Evolutionary conservation across 148 eudicot species (phyloP).

Genomic region (Cornus kousa): DNA sequence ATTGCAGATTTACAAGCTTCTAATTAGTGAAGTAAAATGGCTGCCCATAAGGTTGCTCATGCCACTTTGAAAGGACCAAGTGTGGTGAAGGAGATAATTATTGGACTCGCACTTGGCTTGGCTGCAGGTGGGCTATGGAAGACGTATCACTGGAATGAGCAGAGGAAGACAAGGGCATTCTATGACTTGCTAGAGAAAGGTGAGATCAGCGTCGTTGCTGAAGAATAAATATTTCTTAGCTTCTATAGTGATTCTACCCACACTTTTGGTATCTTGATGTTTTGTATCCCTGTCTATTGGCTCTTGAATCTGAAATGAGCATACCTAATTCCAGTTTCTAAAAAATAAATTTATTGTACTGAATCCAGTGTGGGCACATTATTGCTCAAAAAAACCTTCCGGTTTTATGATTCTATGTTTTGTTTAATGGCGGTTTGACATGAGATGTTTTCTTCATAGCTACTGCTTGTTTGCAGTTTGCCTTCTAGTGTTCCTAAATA

Average conservation of each 20-base stretch:
- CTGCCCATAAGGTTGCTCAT: constrained; percentile 55
- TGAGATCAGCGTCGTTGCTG: constrained; percentile 20
- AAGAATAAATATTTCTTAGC: constrained; percentile 7
- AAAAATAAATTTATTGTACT: neutral
- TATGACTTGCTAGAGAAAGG: constrained; percentile 40
- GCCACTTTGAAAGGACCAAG: constrained; percentile 65
- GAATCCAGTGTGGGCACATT: neutral
- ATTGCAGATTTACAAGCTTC: constrained; percentile 18
- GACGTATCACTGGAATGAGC: constrained; percentile 67
- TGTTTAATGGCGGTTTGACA: neutral
- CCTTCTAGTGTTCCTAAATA: too few relatives aligned
- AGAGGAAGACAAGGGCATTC: constrained; percentile 44
- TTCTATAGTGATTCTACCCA: neutral
- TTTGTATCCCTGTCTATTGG: neutral
- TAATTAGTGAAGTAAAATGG: constrained; percentile 32
- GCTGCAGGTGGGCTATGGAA: constrained; percentile 58
- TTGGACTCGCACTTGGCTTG: constrained; percentile 44
- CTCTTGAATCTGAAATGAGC: neutral
- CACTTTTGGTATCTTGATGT: neutral
- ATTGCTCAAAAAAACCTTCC: too few relatives aligned
- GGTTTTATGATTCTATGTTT: too few relatives aligned
- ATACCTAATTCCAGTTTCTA: neutral
- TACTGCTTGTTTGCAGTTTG: too few relatives aligned
- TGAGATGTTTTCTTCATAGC: neutral
- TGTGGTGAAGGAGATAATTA: constrained; percentile 53